Conservation (phyloP, 768 basidiomycete species). For the Tulasnella sp. region DNA sequence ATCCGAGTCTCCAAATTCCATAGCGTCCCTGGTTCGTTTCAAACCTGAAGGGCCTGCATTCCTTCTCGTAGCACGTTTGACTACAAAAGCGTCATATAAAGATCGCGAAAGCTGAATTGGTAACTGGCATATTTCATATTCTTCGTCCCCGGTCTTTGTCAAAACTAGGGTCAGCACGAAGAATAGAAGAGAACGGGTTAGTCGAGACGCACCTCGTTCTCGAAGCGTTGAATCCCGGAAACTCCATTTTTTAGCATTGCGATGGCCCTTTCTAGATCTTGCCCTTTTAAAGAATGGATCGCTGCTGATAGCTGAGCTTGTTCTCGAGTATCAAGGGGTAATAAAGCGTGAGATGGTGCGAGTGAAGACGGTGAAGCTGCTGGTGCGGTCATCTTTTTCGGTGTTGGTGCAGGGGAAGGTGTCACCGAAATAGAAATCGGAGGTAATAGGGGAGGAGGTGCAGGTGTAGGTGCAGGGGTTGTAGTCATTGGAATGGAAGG, state of each 20-base stretch:
- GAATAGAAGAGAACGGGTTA: background rate
- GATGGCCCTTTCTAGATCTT: slow-evolving; percentile 7
- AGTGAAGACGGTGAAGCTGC: background rate
- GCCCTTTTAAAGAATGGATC: slow-evolving; percentile 1
- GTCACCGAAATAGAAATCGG: background rate
- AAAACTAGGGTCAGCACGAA: background rate
- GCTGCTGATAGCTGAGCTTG: background rate
- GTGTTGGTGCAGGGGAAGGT: background rate
- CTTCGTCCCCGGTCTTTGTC: slow-evolving; percentile 7
- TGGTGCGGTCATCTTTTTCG: background rate
- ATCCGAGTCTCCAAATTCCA: no score
- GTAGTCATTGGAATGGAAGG: background rate
- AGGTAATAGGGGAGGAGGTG: background rate
- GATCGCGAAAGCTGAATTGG: slow-evolving; percentile 2
- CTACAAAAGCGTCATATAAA: slow-evolving; percentile 10
- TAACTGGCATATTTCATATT: slow-evolving; percentile 3
- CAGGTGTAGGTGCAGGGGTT: background rate
- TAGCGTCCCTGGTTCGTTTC: no score
- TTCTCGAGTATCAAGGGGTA: slow-evolving; percentile 16
- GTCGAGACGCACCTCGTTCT: slow-evolving; percentile 2
- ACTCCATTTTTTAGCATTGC: slow-evolving; percentile 8
- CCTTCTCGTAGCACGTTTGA: no score
- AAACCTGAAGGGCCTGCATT: no score
- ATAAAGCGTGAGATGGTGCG: slow-evolving; percentile 20
- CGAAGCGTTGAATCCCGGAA: background rate